Base-by-base conservation (phyloP, 192 early-diverging fungal species). In the Umbelopsis isabellina region DNA sequence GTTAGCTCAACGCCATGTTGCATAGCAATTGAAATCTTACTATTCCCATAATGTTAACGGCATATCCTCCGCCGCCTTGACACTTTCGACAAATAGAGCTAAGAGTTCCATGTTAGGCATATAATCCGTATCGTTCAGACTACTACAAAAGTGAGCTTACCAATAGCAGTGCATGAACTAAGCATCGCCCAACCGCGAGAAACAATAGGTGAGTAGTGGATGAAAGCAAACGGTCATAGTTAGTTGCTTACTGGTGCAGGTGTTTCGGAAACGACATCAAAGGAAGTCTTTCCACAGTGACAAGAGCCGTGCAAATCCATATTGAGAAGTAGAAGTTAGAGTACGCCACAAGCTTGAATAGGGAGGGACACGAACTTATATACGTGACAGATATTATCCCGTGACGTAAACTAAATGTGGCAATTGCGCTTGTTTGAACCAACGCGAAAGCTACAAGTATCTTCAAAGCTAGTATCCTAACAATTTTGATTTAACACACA, bases 61-160 rank as follows among this genome's bases (percentile, higher is more conserved):
- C 46, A 74, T 80, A 84, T 25, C 87, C 88, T 58, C 86, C 84
- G 41, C 87, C 87, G 49, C 88, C 87, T 33, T 85, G 73, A 23
- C 82, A 80, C 73, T 88, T 88, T 72, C 88, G 87, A 70, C 88
- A 90, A 64, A 90, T 90, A 15, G 84, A 84, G 74, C 80, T 82
- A 66, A 49, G 37, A 4, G 7, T 41, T 37, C 20, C 18, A 27
- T 0, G 46, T 23, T 61, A 48, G 58, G n/a, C 51, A 27, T n/a
- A 27, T 12, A 33, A 2, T 44, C 11, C 8, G 3, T 46, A 64
- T 70, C 15, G n/a, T 25, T 37, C 18, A 44, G 47, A 23, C 3
- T 55, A 3, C 12, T 22, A 52, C 23, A 0, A 46, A 15, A 1
- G 33, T 12, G 49, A 25, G 23, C 68, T 70, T 47, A 81, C 79